Percentiles rank a stretch among this genome's conserved stretches.
These are phyloP conservation scores for Amauroascus niger DNA, from an alignment of 2,329 filamentous ascomycete genomes.

Conservation along the genomic window DNA sequence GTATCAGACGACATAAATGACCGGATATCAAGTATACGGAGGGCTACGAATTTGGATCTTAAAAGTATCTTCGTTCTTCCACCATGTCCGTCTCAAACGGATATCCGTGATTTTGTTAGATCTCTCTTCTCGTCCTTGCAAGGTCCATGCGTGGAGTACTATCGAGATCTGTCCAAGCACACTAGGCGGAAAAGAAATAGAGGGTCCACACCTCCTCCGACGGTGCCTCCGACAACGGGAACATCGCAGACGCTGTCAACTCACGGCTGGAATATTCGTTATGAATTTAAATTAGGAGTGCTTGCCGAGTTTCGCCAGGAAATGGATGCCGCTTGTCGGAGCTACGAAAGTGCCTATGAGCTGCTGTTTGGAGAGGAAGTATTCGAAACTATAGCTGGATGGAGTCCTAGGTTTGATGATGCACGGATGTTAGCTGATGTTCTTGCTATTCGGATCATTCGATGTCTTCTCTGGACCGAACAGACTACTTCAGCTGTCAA, in stretches of 20 bases:
- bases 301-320: conserved; percentile 91
- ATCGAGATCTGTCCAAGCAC: conserved; percentile 88
- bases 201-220: conserved; percentile 67
- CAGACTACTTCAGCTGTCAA: conserved; percentile 71
- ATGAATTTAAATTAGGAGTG: conserved; percentile 85
- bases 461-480: conserved; percentile 71
- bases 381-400: conserved; percentile 78
- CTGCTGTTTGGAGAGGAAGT: conserved; percentile 71
- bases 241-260: conserved; percentile 78
- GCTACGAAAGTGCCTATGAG: conserved; percentile 81
- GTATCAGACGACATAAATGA: conserved; percentile 57
- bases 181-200: conserved; percentile 77
- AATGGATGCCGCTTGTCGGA: conserved; percentile 74
- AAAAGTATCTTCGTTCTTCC: conserved; percentile 82
- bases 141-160: conserved; percentile 72
- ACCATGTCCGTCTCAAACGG: conserved; percentile 58
- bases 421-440: conserved; percentile 78
- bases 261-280: conserved; percentile 84
- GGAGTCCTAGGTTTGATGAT: conserved; percentile 85
- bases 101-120: conserved; percentile 63
- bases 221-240: conserved; percentile 68
- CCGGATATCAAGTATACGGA: conserved; percentile 67
- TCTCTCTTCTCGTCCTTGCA: conserved; percentile 65
- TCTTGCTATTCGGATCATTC: conserved; percentile 67
- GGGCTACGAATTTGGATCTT: conserved; percentile 67